phyloP scores from a whole-genome alignment of 2,329 filamentous ascomycete genomes.

The Cercospora janseana region DNA sequence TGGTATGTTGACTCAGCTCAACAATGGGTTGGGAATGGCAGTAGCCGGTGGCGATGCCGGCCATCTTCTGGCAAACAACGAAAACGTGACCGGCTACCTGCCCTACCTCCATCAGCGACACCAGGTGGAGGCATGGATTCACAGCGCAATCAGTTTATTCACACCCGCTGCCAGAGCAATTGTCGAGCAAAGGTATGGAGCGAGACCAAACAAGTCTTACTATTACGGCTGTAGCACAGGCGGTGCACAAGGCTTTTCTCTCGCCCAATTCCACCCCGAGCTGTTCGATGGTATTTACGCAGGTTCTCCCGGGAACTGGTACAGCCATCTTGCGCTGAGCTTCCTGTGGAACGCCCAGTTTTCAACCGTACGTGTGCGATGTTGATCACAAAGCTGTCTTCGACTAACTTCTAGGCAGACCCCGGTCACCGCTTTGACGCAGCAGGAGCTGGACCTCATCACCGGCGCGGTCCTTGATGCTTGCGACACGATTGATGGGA shows the following conservation, averaged over 20 bases:
- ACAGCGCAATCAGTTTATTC: conserved; percentile 40
- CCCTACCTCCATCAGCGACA: conserved; percentile 33
- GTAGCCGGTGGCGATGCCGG: conserved; percentile 32
- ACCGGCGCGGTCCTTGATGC: conserved; percentile 38
- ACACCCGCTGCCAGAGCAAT: conserved; percentile 36
- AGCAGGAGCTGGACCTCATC: conserved; percentile 37
- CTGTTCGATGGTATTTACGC: conserved; percentile 47
- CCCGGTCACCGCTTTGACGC: conserved; percentile 29
- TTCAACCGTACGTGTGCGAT: conserved; percentile 13
- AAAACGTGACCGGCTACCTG: conserved; percentile 27
- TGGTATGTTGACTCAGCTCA: conserved; percentile 30
- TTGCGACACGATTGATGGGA: conserved; percentile 44
- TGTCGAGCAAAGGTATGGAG: conserved; percentile 37
- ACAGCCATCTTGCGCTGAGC: conserved; percentile 35
- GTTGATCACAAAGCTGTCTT: neutral
- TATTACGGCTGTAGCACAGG: conserved; percentile 46
- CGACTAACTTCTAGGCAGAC: conserved; percentile 8
- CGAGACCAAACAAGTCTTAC: conserved; percentile 38
- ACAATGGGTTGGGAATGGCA: conserved; percentile 31
- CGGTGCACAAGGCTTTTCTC: conserved; percentile 44
- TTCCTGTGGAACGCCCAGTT: conserved; percentile 36
- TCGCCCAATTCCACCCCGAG: conserved; percentile 43
- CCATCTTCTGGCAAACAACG: conserved; percentile 30
- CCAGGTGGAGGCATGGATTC: conserved; percentile 40
- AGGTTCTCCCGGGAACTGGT: conserved; percentile 44